Evolutionary conservation across 2,329 filamentous ascomycete genomes (phyloP).

Genomic region (Aureobasidium pullulans): DNA sequence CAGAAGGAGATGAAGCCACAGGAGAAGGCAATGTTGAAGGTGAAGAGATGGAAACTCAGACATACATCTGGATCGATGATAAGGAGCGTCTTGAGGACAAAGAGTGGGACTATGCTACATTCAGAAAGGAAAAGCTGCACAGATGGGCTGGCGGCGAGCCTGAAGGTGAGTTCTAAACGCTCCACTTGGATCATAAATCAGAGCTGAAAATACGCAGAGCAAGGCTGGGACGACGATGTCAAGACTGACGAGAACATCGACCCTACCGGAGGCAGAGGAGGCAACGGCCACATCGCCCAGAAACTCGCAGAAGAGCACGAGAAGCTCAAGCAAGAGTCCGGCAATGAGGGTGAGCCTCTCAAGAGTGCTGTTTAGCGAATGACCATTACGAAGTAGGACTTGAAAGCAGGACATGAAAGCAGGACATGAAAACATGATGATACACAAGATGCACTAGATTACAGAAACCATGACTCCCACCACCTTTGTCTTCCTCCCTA

Average conservation of each 20-base stretch:
- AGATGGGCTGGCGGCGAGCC: conserved; percentile 48
- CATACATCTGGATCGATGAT: conserved; percentile 46
- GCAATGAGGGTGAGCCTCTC: conserved; percentile 18
- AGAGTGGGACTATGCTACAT: conserved; percentile 87
- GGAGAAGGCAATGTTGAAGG: conserved; percentile 28
- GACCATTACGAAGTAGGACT: not conserved
- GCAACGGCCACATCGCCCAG: conserved; percentile 34
- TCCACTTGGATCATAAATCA: too few species aligned
- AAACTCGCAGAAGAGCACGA: conserved; percentile 27
- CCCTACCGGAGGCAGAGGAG: conserved; percentile 36
- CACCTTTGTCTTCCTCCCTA: not conserved
- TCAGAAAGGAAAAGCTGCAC: conserved; percentile 65
- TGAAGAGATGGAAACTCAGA: conserved; percentile 38
- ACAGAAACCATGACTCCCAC: not conserved
- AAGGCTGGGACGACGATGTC: conserved; percentile 30
- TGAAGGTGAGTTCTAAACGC: not conserved
- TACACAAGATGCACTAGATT: not conserved
- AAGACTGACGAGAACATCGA: conserved; percentile 27
- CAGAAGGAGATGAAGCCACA: conserved; percentile 21
- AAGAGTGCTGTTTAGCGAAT: conserved; percentile 27
- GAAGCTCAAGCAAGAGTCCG: conserved; percentile 15
- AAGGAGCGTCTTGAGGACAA: conserved; percentile 52
- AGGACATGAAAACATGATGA: not conserved
- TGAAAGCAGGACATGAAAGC: not conserved
- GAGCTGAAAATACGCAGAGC: not conserved